Base-by-base conservation (phyloP, 176 grass and related monocot species). In the Carex littledalei region DNA sequence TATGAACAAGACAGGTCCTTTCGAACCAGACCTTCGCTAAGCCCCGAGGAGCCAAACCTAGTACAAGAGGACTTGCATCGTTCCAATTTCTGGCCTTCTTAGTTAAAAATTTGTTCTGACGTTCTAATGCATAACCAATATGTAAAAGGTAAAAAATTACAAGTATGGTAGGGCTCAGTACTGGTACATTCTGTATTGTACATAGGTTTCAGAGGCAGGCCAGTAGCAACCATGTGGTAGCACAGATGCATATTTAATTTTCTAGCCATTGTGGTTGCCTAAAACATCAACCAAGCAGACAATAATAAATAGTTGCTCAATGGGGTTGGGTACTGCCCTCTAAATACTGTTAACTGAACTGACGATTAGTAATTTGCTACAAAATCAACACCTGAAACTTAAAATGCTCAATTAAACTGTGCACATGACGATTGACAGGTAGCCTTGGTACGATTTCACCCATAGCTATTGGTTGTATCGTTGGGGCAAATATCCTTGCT, bases 401-500 rank as follows among this genome's bases (percentile, higher is more conserved):
- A 76, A 76, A 24, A 53, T 39, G n/a, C 20, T 76, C 21, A 26
- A 54, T 13, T 1, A 26, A 75, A 22, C 43, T 52, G 21, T 77
- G 12, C 21, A 77, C 15, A n/a, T 70, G 67, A 17, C 26, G 31
- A 79, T 56, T 79, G 55, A 45, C 81, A 83, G 87, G 76, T 50
- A 85, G 64, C 57, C 54, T 85, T 35, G 83, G 83, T 53, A 81
- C 66, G 32, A 89, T 85, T 52, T 77, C 87, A 17, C 87, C 87
- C 17, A 37, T 89, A 49, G 87, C 76, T 16, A 86, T 89, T 49
- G 87, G 87, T 15, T 85, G 75, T 54, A 85, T 89, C 4, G 84
- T 89, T 1, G 87, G 87, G 13, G 87, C 87, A 34, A 89, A 89
- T 79, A 89, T 89, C 65, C 56, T 89, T 5, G 87, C 79, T 22